Evolutionary conservation across 345 rosid genomes (phyloP).

Genomic region (Erysimum cheiranthoides): DNA sequence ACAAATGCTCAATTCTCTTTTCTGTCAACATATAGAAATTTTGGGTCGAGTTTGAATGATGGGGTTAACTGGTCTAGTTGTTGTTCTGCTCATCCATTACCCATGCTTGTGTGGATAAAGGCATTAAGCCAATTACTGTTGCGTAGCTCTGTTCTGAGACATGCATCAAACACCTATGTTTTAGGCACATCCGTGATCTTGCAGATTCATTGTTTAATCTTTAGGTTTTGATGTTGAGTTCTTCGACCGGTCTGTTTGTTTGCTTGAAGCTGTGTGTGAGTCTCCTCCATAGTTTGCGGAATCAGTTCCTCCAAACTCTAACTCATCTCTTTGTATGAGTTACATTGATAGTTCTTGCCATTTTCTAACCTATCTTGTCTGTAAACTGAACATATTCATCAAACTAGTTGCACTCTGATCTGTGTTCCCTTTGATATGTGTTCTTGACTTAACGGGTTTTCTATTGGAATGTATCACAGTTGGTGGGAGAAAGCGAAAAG

Average conservation of each 20-base stretch:
- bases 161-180: constrained; percentile 15
- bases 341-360: background rate
- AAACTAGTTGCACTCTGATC: background rate
- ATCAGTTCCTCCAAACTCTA: constrained; percentile 21
- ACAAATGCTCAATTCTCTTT: background rate
- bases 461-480: constrained; percentile 49
- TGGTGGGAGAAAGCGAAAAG: constrained; percentile 87
- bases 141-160: background rate
- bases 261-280: background rate
- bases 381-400: constrained; percentile 8
- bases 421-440: constrained; percentile 9
- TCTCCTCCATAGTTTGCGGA: background rate
- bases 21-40: background rate
- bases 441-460: constrained; percentile 7
- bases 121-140: background rate
- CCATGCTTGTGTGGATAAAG: constrained; percentile 1
- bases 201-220: background rate
- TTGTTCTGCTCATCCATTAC: background rate
- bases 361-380: background rate
- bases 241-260: constrained; percentile 8
- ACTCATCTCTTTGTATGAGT: background rate
- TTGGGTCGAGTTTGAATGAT: constrained; percentile 1
- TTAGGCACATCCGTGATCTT: background rate
- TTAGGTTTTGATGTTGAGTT: background rate
- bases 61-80: background rate